A percentile compares a stretch with the other conserved stretches of the same genome.
Conservation (phyloP, 345 rosid species). For the Stellera chamaejasme region DNA sequence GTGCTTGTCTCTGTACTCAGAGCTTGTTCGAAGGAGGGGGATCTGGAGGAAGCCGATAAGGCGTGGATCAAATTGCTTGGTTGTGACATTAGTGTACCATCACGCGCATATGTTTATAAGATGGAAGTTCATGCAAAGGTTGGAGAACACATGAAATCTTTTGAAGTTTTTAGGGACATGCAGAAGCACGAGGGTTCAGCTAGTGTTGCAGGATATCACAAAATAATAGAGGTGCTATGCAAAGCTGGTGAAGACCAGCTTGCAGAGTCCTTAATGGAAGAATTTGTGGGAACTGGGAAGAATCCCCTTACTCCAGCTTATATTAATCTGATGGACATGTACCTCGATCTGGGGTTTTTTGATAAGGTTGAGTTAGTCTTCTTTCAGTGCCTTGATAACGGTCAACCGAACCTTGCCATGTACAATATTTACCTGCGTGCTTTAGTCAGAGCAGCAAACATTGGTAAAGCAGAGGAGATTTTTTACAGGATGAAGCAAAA, state of each 20-base stretch:
- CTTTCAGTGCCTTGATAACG: constrained; percentile 49
- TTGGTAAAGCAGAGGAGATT: constrained; percentile 55
- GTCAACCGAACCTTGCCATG: constrained; percentile 49
- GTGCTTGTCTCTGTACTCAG: constrained; percentile 64
- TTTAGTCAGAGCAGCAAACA: constrained; percentile 40
- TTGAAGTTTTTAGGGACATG: constrained; percentile 62
- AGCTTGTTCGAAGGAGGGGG: constrained; percentile 62
- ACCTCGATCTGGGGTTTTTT: constrained; percentile 43
- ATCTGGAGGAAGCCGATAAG: constrained; percentile 56
- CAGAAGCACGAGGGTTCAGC: constrained; percentile 42
- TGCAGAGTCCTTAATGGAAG: constrained; percentile 57
- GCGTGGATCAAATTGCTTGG: constrained; percentile 48
- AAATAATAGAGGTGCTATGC: constrained; percentile 58
- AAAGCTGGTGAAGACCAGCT: constrained; percentile 40
- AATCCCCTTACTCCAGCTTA: constrained; percentile 62
- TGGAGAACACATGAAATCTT: constrained; percentile 40
- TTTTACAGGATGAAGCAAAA: constrained; percentile 46
- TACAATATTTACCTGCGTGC: constrained; percentile 68
- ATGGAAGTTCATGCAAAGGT: constrained; percentile 66
- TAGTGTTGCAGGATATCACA: constrained; percentile 60
- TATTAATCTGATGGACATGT: constrained; percentile 44
- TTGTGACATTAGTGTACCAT: constrained; percentile 31
- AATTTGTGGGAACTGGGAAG: constrained; percentile 52
- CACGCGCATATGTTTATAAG: constrained; percentile 67
- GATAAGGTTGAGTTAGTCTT: constrained; percentile 47